phyloP scores from a whole-genome alignment of 179 eudicot species.

The Corrigiola litoralis region DNA sequence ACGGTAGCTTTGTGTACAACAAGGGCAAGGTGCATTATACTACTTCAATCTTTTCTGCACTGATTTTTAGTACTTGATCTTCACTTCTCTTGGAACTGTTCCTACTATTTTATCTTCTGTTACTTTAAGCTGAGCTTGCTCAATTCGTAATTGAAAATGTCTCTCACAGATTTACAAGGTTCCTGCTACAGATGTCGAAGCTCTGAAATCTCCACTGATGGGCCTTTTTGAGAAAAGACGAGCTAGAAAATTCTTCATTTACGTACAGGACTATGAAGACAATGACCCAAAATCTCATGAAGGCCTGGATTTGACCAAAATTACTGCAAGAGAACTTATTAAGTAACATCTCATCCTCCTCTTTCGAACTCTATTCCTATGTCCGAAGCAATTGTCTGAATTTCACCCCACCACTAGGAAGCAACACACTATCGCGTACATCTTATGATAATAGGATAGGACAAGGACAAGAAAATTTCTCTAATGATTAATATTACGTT shows the following conservation, averaged over 20 bases:
- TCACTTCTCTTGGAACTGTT: neutral
- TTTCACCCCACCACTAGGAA: too few species aligned
- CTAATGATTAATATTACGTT: too few species aligned
- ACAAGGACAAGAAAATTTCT: too few species aligned
- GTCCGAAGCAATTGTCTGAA: neutral
- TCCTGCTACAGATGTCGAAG: slow-evolving; percentile 90
- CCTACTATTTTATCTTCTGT: neutral
- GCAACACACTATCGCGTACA: too few species aligned
- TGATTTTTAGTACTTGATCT: neutral
- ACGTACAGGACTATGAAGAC: slow-evolving; percentile 81
- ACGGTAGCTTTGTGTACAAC: slow-evolving; percentile 88
- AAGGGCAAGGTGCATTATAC: slow-evolving; percentile 58
- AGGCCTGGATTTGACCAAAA: slow-evolving; percentile 55
- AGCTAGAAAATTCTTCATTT: slow-evolving; percentile 76
- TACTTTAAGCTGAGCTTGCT: neutral
- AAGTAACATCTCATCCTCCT: slow-evolving; percentile 30
- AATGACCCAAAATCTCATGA: slow-evolving; percentile 73
- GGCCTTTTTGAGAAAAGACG: slow-evolving; percentile 80
- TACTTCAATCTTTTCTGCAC: neutral
- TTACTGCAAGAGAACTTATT: slow-evolving; percentile 66
- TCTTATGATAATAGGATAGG: too few species aligned
- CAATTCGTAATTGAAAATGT: neutral
- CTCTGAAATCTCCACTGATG: slow-evolving; percentile 73
- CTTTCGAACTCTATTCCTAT: neutral
- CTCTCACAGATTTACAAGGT: slow-evolving; percentile 67